Evolutionary conservation across 1,284 basidiomycete genomes (phyloP).

Genomic region (Heterobasidion occidentale): DNA sequence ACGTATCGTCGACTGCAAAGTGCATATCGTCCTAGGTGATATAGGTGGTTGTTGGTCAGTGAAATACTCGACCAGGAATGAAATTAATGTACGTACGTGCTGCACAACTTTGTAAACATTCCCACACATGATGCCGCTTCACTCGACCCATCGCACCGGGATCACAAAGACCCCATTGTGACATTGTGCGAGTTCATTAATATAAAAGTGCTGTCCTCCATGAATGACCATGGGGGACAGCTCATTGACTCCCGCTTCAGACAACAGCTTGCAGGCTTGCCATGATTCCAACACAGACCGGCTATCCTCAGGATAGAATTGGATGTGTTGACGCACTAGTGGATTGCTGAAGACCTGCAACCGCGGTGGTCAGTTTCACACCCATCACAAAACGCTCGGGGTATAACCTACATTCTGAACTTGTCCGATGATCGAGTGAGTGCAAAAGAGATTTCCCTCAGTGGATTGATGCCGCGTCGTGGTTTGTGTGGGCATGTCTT

Average conservation of each 20-base stretch:
- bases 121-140: not conserved
- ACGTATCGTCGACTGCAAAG: not conserved
- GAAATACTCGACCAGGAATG: no score
- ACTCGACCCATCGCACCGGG: constrained; percentile 12
- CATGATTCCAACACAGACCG: constrained; percentile 19
- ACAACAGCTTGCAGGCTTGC: constrained; percentile 22
- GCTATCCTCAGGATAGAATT: constrained; percentile 22
- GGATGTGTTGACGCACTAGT: constrained; percentile 19
- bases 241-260: constrained; percentile 16
- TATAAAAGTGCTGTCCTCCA: constrained; percentile 14
- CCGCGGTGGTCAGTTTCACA: no score
- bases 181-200: constrained; percentile 20
- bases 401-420: constrained; percentile 12
- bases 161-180: constrained; percentile 15
- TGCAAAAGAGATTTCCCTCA: constrained; percentile 23
- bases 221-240: constrained; percentile 21
- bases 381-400: no score
- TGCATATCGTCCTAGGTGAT: no score
- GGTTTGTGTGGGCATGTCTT: constrained; percentile 5
- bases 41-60: no score
- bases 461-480: constrained; percentile 17
- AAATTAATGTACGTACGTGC: no score
- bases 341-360: constrained; percentile 29
- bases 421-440: constrained; percentile 19
- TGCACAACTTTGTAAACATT: constrained; percentile 5